Percentiles rank a stretch among this genome's conserved stretches.
These are phyloP conservation scores for Erodium texanum DNA, from an alignment of 441 rosid genomes.

Conservation along the genomic window DNA sequence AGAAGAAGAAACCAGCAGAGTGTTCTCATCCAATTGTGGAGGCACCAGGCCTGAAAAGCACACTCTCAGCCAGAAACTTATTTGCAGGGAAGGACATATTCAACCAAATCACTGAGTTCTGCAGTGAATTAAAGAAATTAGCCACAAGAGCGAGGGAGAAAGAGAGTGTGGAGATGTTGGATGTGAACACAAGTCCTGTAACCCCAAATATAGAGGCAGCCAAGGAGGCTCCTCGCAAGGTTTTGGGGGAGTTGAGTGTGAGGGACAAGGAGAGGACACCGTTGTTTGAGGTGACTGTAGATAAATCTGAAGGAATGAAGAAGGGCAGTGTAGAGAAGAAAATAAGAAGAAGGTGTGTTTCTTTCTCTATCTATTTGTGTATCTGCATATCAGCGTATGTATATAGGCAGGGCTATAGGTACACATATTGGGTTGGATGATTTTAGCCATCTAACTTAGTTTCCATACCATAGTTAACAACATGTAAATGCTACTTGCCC, in stretches of 20 bases:
- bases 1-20: slow-evolving; percentile 35
- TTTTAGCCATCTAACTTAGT: neutral
- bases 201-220: neutral
- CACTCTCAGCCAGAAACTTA: slow-evolving; percentile 67
- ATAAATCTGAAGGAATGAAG: slow-evolving; percentile 23
- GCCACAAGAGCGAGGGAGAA: slow-evolving; percentile 58
- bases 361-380: neutral
- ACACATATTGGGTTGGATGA: neutral
- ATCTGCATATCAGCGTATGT: too few relatives aligned
- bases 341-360: slow-evolving; percentile 39
- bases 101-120: slow-evolving; percentile 68
- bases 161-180: slow-evolving; percentile 30
- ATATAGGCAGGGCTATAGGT: too few relatives aligned
- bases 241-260: neutral
- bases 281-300: slow-evolving; percentile 1
- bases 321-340: slow-evolving; percentile 26
- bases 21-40: slow-evolving; percentile 13
- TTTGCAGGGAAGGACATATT: slow-evolving; percentile 71
- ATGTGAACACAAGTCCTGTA: slow-evolving; percentile 23
- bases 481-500: neutral
- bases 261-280: too few relatives aligned
- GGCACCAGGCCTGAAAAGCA: slow-evolving; percentile 46
- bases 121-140: slow-evolving; percentile 70
- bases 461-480: neutral
- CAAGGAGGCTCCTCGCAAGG: neutral